phyloP scores from a whole-genome alignment of 306 rosid genomes.

The Quercus gilva region DNA sequence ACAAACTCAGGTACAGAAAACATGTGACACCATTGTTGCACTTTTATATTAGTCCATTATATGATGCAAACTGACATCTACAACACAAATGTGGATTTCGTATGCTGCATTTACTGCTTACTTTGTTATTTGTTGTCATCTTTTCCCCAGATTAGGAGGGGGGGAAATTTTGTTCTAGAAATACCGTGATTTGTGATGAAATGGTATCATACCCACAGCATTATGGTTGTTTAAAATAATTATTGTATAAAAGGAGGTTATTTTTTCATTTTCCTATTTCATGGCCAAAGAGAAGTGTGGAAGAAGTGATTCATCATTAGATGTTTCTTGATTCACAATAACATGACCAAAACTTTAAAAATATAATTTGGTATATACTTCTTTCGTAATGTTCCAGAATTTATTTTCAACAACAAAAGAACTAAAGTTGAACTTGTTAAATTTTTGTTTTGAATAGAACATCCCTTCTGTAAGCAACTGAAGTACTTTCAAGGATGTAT shows the following conservation, averaged over 20 bases:
- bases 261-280: neutral
- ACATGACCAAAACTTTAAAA: neutral
- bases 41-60: neutral
- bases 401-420: neutral
- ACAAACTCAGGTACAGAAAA: constrained; percentile 69
- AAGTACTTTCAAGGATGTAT: neutral
- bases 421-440: neutral
- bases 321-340: neutral
- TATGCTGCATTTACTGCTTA: too few species aligned
- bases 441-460: neutral
- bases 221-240: too few species aligned
- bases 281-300: neutral
- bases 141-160: too few species aligned
- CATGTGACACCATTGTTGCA: neutral
- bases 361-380: neutral
- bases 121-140: too few species aligned
- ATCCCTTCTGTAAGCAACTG: neutral
- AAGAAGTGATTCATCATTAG: neutral
- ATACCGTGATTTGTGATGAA: too few species aligned
- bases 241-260: neutral
- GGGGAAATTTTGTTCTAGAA: too few species aligned
- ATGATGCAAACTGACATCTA: neutral
- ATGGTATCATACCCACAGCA: too few species aligned
- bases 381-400: neutral
- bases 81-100: neutral